Base-by-base conservation (phyloP, 2,329 filamentous ascomycete species). In the Clonostachys solani region DNA sequence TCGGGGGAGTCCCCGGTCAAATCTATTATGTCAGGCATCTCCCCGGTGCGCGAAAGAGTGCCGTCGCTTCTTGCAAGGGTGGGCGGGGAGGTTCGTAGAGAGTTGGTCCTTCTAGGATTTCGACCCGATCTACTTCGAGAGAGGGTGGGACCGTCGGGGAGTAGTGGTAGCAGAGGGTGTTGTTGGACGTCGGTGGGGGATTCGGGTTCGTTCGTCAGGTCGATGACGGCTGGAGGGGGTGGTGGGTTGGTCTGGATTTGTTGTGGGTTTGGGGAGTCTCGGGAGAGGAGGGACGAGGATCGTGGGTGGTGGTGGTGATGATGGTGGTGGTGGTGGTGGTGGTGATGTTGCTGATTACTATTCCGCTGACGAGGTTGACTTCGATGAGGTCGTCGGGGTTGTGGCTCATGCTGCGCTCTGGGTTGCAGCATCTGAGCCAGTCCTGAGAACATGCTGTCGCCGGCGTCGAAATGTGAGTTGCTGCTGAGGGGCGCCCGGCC, bases 151-250 rank as follows among this genome's bases (percentile, higher is more conserved):
- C 23, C 23, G 23, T 29, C 23, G 23, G 8, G 8, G 12, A 33
- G 12, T 16, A 43, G 43, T 13, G 47, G 35, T 23, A 33, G 40
- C 19, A 41, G 37, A 13, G 41, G 36, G 36, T 42, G 29, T 41
- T 17, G 38, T 17, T 46, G 42, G 17, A 12, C 19, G 23, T 68
- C 54, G 8, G 56, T 50, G 6, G 73, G 72, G 16, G 72, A 76
- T 55, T 78, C 74, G 0, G 74, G 72, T 52, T 77, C 75, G 10
- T 64, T 66, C 1, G 75, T 78, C 43, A 80, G 59, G 48, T 79
- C 75, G 40, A 79, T 78, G 13, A 78, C 17, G 23, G 23, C 23
- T 29, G 23, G 23, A 29, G 23, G 23, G 8, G 23, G 23, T 4
- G 23, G 23, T 29, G 23, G 23, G 23, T 29, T 29, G 37, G n/a